Evolutionary conservation across 805 yeast genomes (phyloP), one percentile per base, ranked within the genome.

Genomic region (Ogataea allantospora): DNA sequence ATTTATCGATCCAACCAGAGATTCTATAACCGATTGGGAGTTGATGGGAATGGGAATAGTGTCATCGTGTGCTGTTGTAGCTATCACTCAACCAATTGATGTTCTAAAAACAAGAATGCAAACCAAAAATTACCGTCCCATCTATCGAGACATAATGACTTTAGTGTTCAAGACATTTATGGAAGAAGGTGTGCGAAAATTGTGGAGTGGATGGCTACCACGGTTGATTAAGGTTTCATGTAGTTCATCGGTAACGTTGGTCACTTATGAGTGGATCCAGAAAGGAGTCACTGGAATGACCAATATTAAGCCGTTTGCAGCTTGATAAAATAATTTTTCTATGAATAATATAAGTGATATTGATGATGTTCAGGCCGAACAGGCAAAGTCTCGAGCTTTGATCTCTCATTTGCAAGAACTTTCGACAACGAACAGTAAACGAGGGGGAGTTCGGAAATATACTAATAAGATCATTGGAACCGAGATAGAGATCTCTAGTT

Each of bases 71-170:
- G 83, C 88, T 0, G 95, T 86, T 19, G 84, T 87, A 15, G 77
- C 75, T 0, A 66, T 75, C 0, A 89, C 96, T 0, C 98, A 88
- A 63, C 97, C 97, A 0, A 66, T 89, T 19, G 97, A 89, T 63
- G 86, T 87, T 2, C 63, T 89, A 32, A 89, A 89, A 65, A 77
- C 96, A 2, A 75, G 95, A 54, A 77, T 88, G 77, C 96, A 88
- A 62, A 77, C 88, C 53, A 76, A 79, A 51, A 77, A 80, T 54
- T 78, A 83, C n/a, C 70, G 70, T 52, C 52, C 59, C 4, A 50
- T 75, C 2, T 83, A 81, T 56, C 71, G 68, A 41, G 87, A 82
- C 60, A 68, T 87, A 5, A 61, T 83, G 51, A 73, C 77, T 13
- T 73, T 80, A 54, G 65, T 71, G 6, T 73, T 69, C 38, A 59